Percentiles rank a stretch among this genome's conserved stretches.
Conservation (phyloP, 257 asterid genomes). For the Anisodus tanguticus region DNA sequence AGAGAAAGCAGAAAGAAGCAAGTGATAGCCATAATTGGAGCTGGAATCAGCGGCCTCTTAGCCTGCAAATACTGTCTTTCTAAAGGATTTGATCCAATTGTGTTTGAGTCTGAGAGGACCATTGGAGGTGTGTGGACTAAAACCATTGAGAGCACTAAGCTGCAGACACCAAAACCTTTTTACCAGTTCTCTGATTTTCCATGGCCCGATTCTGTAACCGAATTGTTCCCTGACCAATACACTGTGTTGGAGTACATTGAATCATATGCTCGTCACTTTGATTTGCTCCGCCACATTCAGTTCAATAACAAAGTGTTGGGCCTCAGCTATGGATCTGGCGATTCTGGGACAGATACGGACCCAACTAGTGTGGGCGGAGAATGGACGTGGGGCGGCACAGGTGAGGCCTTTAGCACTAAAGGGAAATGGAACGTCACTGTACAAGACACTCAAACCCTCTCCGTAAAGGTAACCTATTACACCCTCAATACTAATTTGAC, state of each 20-base stretch:
- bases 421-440: conserved; percentile 49
- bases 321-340: conserved; percentile 40
- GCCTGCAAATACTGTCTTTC: conserved; percentile 57
- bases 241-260: conserved; percentile 45
- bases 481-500: too few relatives aligned
- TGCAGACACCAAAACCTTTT: conserved; percentile 35
- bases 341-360: not conserved
- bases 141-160: not conserved
- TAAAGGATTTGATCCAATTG: conserved; percentile 53
- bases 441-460: conserved; percentile 33
- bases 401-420: not conserved
- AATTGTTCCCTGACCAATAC: conserved; percentile 40
- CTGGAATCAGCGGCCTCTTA: conserved; percentile 61
- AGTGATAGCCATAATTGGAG: conserved; percentile 51
- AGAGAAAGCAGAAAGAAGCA: conserved; percentile 32
- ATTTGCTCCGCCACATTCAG: conserved; percentile 42
- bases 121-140: conserved; percentile 51
- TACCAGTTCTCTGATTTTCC: conserved; percentile 62
- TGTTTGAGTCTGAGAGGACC: conserved; percentile 44
- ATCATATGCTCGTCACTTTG: conserved; percentile 46
- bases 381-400: conserved; percentile 38
- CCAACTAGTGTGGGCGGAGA: conserved; percentile 19
- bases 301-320: conserved; percentile 45
- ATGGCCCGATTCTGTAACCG: conserved; percentile 49
- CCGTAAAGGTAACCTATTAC: conserved; percentile 28